Evolutionary conservation across 345 rosid species (phyloP).

Genomic region (Carallia pectinifolia): DNA sequence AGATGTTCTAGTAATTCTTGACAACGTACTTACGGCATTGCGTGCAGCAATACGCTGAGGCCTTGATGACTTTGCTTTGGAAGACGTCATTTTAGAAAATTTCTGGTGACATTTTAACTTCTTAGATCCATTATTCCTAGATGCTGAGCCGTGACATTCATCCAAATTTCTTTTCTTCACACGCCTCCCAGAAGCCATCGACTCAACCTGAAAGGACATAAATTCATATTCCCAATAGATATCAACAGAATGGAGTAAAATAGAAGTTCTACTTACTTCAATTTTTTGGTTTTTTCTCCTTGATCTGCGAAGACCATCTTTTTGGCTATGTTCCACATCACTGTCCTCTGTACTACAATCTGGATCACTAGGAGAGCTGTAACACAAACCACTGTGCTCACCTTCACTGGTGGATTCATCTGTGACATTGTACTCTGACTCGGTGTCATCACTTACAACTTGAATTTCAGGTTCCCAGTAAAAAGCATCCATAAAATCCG

Average conservation of each 20-base stretch:
- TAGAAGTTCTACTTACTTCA: slow-evolving; percentile 14
- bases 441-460: slow-evolving; percentile 23
- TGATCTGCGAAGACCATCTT: slow-evolving; percentile 21
- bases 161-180: slow-evolving; percentile 21
- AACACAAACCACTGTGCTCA: slow-evolving; percentile 24
- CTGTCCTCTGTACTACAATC: slow-evolving; percentile 23
- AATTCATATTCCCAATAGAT: neutral
- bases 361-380: slow-evolving; percentile 19
- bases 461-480: slow-evolving; percentile 32
- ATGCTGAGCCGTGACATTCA: slow-evolving; percentile 1
- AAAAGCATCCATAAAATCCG: slow-evolving; percentile 25
- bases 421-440: slow-evolving; percentile 28
- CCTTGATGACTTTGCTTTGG: slow-evolving; percentile 17
- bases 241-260: neutral
- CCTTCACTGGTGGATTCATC: slow-evolving; percentile 30
- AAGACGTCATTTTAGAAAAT: slow-evolving; percentile 20
- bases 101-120: slow-evolving; percentile 23
- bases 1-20: slow-evolving; percentile 19
- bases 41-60: slow-evolving; percentile 35
- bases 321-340: slow-evolving; percentile 14
- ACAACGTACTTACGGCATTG: slow-evolving; percentile 19
- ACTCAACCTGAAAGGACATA: slow-evolving; percentile 14
- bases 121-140: slow-evolving; percentile 20
- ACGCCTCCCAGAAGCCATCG: slow-evolving; percentile 15
- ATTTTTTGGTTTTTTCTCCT: slow-evolving; percentile 23